Conservation (phyloP, 192 early-diverging fungal genomes). For the Gaertneriomyces sp. region DNA sequence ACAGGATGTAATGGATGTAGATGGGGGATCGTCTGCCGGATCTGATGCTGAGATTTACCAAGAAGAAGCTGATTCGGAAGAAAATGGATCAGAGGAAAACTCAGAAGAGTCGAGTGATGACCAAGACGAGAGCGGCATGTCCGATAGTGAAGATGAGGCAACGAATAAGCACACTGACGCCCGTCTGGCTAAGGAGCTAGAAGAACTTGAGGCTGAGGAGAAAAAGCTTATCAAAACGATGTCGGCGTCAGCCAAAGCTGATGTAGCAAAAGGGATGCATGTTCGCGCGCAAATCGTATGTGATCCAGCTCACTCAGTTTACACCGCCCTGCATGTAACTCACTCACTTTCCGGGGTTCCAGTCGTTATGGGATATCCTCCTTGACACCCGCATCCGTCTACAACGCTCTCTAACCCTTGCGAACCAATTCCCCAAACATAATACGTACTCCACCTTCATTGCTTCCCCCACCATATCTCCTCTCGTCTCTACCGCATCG, state of each 20-base stretch:
- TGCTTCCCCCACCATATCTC: background rate
- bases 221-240: conserved; percentile 75
- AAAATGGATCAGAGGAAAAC: conserved; percentile 29
- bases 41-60: conserved; percentile 20
- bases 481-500: conserved; percentile 14
- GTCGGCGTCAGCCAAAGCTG: conserved; percentile 67
- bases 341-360: background rate
- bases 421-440: conserved; percentile 77
- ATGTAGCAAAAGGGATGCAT: conserved; percentile 89
- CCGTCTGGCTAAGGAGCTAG: conserved; percentile 52
- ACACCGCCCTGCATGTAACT: background rate
- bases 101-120: conserved; percentile 41
- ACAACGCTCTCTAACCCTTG: conserved; percentile 69
- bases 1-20: conserved; percentile 31
- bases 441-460: conserved; percentile 26
- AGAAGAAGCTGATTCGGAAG: conserved; percentile 30
- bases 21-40: conserved; percentile 33
- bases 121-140: conserved; percentile 9
- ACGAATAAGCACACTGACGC: conserved; percentile 10
- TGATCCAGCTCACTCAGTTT: background rate
- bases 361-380: conserved; percentile 75
- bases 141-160: background rate
- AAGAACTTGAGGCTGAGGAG: conserved; percentile 77
- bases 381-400: conserved; percentile 85
- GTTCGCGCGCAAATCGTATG: conserved; percentile 83